A percentile compares a stretch with the other conserved stretches of the same genome.
Conservation (phyloP, 202 grass and related monocot genomes). For the Cymbopogon flexuosus region DNA sequence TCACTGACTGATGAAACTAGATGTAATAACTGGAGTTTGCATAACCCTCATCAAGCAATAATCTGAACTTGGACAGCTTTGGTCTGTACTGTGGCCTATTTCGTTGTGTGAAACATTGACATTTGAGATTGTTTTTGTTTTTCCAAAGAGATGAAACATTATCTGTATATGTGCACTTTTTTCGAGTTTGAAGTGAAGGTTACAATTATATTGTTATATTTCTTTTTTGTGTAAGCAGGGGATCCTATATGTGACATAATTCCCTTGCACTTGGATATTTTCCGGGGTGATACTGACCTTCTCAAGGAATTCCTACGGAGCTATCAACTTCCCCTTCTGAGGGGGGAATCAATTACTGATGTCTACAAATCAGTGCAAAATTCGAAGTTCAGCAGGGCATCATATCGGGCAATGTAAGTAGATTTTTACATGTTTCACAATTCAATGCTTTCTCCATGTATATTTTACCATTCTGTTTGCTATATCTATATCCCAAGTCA, state of each 20-base stretch:
- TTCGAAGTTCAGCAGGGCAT: slow-evolving; percentile 64
- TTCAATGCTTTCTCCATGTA: not conserved
- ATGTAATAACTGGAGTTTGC: not conserved
- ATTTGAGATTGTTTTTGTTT: not conserved
- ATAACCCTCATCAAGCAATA: not conserved
- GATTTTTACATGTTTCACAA: not conserved
- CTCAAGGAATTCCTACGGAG: slow-evolving; percentile 64
- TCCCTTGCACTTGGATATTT: slow-evolving; percentile 88
- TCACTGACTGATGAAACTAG: slow-evolving; percentile 2
- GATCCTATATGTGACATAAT: slow-evolving; percentile 89
- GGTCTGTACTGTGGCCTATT: not conserved
- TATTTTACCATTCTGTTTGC: not conserved
- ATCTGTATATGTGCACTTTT: not conserved
- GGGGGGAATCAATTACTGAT: slow-evolving; percentile 27
- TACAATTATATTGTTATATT: not conserved
- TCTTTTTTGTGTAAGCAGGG: slow-evolving; percentile 39
- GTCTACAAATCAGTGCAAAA: slow-evolving; percentile 31
- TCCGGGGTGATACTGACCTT: slow-evolving; percentile 63
- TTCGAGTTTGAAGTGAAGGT: slow-evolving; percentile 3
- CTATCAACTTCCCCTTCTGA: slow-evolving; percentile 77
- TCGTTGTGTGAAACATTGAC: not conserved
- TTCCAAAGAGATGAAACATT: not conserved
- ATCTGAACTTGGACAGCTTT: not conserved
- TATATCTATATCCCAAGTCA: not conserved
- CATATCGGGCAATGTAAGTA: slow-evolving; percentile 78